Base-by-base conservation (phyloP, 2,329 filamentous ascomycete genomes). In the Ilyonectria sp. region DNA sequence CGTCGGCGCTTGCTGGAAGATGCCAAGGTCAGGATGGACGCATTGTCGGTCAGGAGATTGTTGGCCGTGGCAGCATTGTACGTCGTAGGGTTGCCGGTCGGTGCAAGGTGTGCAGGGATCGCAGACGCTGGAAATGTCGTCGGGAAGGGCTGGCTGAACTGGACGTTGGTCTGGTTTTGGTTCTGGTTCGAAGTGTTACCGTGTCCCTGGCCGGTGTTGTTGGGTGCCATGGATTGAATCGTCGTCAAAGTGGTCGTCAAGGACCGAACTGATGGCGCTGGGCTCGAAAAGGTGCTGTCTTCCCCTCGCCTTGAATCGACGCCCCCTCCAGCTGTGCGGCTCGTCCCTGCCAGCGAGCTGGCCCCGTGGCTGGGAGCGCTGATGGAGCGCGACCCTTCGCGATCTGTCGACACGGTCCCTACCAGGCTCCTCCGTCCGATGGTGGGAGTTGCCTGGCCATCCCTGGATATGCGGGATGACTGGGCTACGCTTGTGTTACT, bases 211-310 rank as follows among this genome's bases (percentile, higher is more conserved):
- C 71, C 76, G 56, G 77, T 80, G 21, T 85, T 86, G 60, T 88
- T 89, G 5, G 90, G 89, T 4, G 89, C 88, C 69, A 90, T 85
- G 1, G 93, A 95, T 76, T 95, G 93, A 66, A 97, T 94, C 0
- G 93, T 97, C 0, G 94, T 96, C 62, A 97, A 85, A 1, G 93
- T 96, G 0, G 93, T 96, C 1, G 93, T 93, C 60, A 97, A 84
- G 2, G 93, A 95, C 68, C 91, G 91, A 54, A 94, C 90, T 8
- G 93, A 95, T 29, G 93, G 93, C 37, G 93, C 92, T 2, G 93
- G 93, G 13, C 93, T 95, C 19, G 93, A 95, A 79, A 95, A 95
- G 43, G 92, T 94, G 83, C 90, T 92, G 79, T 91, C 89, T 61
- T 86, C 92, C 63, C 93, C 94, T 72, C 92, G 89, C 65, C 90